Conservation (phyloP, 2,329 filamentous ascomycete genomes). For the Dryadomyces quercivorus region DNA sequence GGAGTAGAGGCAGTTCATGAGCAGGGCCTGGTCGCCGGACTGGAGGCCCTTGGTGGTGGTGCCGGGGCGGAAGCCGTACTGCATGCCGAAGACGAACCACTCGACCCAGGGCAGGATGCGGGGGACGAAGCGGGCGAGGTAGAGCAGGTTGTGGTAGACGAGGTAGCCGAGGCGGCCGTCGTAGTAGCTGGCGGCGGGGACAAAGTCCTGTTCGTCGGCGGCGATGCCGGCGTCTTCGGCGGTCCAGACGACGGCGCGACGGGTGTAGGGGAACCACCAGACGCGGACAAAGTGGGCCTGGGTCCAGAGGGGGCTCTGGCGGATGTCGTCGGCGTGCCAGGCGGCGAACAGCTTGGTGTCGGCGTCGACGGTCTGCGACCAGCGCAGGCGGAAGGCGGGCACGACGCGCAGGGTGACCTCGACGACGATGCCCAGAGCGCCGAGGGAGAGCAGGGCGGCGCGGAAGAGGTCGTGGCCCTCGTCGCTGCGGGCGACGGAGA, state of each 20-base stretch:
- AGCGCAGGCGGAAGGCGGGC: slow-evolving; percentile 71
- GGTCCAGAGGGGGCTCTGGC: slow-evolving; percentile 58
- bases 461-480: slow-evolving; percentile 69
- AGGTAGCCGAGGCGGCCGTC: slow-evolving; percentile 74
- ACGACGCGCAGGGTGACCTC: slow-evolving; percentile 78
- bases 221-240: slow-evolving; percentile 60
- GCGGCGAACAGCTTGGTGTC: slow-evolving; percentile 53
- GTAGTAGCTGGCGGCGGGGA: slow-evolving; percentile 62
- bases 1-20: slow-evolving; percentile 98
- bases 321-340: slow-evolving; percentile 63
- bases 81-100: slow-evolving; percentile 95
- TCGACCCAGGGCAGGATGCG: slow-evolving; percentile 77
- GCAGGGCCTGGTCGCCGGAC: slow-evolving; percentile 63
- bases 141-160: slow-evolving; percentile 84
- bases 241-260: slow-evolving; percentile 77
- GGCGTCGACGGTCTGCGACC: slow-evolving; percentile 67
- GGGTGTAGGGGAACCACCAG: slow-evolving; percentile 95
- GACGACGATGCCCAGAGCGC: slow-evolving; percentile 80
- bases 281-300: slow-evolving; percentile 80
- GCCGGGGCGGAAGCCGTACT: slow-evolving; percentile 66
- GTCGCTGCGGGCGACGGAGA: slow-evolving; percentile 51
- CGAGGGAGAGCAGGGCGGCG: slow-evolving; percentile 75
- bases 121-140: slow-evolving; percentile 65
- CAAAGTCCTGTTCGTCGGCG: slow-evolving; percentile 20
- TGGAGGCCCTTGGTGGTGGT: slow-evolving; percentile 63